These are phyloP conservation scores for Wickerhamiella parazyma DNA, from an alignment of 805 yeast species.

Conservation along the genomic window DNA sequence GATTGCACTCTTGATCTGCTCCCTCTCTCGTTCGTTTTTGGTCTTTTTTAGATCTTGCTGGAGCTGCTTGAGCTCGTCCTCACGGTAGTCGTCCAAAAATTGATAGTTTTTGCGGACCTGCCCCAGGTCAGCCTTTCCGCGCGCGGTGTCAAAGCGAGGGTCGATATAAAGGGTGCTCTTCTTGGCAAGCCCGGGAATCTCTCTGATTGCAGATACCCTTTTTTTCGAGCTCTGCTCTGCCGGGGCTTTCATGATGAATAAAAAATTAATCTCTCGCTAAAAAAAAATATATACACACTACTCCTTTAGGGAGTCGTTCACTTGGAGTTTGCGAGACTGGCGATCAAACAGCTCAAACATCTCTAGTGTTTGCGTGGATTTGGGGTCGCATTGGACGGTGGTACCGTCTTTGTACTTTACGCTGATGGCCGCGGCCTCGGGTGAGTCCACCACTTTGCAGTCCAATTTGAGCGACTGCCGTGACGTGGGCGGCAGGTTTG, in stretches of 20 bases:
- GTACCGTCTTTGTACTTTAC: constrained; percentile 77
- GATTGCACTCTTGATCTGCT: constrained; percentile 24
- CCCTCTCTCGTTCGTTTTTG: constrained; percentile 36
- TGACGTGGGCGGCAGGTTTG: constrained; percentile 66
- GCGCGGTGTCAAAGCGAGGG: constrained; percentile 80
- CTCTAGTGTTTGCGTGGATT: constrained; percentile 41
- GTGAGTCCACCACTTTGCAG: constrained; percentile 41
- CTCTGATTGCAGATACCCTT: constrained; percentile 56
- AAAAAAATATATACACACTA: constrained; percentile 2
- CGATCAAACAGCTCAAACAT: constrained; percentile 55
- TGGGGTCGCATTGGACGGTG: constrained; percentile 54
- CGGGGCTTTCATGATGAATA: constrained; percentile 68
- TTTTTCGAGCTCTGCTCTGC: constrained; percentile 60
- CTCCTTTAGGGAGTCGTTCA: constrained; percentile 38
- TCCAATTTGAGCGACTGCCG: constrained; percentile 50
- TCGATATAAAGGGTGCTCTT: constrained; percentile 46
- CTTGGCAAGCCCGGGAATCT: constrained; percentile 37
- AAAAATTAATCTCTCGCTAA: not conserved
- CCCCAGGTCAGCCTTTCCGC: constrained; percentile 64
- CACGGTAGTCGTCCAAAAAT: constrained; percentile 76
- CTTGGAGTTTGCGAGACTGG: constrained; percentile 65
- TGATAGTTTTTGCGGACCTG: constrained; percentile 63
- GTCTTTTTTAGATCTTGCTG: constrained; percentile 31
- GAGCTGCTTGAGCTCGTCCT: constrained; percentile 53
- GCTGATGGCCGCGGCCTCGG: constrained; percentile 36